Base-by-base conservation (phyloP, 129 eudicot species). In the Flaveria ramosissima region DNA sequence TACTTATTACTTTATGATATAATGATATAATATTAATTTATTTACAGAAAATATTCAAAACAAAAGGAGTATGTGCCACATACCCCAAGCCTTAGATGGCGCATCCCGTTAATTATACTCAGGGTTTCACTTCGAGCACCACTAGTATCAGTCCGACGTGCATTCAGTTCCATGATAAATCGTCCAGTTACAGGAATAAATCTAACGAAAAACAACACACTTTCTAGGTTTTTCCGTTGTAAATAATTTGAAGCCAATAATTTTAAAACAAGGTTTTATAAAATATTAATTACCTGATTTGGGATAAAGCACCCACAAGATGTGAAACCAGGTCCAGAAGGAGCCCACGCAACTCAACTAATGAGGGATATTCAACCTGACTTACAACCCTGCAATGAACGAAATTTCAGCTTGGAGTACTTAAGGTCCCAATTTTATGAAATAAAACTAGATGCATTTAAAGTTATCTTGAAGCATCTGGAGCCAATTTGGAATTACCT, bases 331-430 rank as follows among this genome's bases (percentile, higher is more conserved):
- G 81, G 75, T 92, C 98, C 59, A 92, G 86, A 64, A 92, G 96
- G 70, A 90, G 89, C 67, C 96, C 93, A 72, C 98, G 87, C 80
- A 90, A 68, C 78, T 92, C 96, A 59, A 85, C 90, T 71, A 92
- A 80, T 21, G 96, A 92, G 71, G 98, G 98, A 82, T 92, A 90
- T 46, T 92, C 98, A 77, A 85, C 92, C 83, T 92, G 98, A 87
- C 96, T 92, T 66, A 92, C 96, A 83, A 88, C 92, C 92, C 98
- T 92, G 87, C 77, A 80, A 75, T 36, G 24, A 65, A 42, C 9
- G 59, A 55, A 41, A 20, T 43, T 77, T 30, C 57, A 55, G 41
- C 65, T 16, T 27, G 13, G 56, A 66, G 10, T 30, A 46, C 51
- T 60, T 71, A 14, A 3, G 42, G n/a, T 32, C 23, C 1, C 45